Conservation (phyloP, 169 alveolate genomes). For the Nephromyces sp. region DNA sequence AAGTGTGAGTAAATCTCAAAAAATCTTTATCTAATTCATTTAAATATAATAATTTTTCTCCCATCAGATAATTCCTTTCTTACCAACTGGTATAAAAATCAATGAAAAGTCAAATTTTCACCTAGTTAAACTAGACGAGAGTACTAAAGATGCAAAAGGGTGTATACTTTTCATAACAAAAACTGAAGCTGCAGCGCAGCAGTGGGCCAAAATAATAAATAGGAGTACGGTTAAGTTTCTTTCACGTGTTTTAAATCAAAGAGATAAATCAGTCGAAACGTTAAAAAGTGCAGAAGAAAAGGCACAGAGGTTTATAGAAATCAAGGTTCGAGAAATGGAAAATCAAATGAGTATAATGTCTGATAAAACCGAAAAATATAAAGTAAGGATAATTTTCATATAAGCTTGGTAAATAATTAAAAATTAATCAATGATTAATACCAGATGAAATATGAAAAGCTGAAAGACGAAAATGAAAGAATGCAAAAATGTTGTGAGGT, state of each 20-base stretch:
- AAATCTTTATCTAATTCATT: too few species aligned
- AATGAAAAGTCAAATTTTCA: too few species aligned
- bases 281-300: background rate
- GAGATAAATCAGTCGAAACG: background rate
- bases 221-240: background rate
- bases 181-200: background rate
- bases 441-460: too few species aligned
- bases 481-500: background rate
- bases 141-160: background rate
- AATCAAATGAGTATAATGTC: background rate
- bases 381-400: background rate
- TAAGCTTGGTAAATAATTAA: too few species aligned
- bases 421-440: too few species aligned
- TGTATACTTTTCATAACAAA: background rate
- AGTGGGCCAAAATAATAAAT: background rate
- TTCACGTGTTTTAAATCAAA: background rate
- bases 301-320: background rate
- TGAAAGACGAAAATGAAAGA: background rate
- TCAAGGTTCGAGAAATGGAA: background rate
- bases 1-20: background rate
- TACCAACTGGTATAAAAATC: too few species aligned
- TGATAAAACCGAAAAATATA: background rate
- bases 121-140: too few species aligned
- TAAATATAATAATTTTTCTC: too few species aligned
- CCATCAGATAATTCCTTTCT: too few species aligned